Conservation (phyloP, 2,329 filamentous ascomycete species). For the Dactylellina leptospora region DNA sequence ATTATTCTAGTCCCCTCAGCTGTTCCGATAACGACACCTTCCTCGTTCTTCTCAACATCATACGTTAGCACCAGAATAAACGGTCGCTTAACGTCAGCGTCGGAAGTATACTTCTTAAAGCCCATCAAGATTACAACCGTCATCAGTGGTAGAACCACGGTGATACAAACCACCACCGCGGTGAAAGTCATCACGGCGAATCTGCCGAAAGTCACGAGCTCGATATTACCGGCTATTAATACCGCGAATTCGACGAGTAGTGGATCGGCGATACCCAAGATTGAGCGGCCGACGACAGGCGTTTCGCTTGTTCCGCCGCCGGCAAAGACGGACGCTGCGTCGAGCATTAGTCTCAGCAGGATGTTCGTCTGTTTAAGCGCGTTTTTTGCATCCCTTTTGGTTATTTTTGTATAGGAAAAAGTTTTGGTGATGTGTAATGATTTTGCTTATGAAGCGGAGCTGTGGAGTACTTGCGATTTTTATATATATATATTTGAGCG, state of each 20-base stretch:
- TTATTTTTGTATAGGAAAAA: conserved; percentile 35
- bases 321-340: conserved; percentile 17
- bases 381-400: conserved; percentile 28
- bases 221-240: neutral
- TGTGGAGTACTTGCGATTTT: conserved; percentile 6
- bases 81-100: conserved; percentile 26
- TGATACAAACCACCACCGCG: conserved; percentile 33
- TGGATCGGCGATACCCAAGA: neutral
- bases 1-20: conserved; percentile 26
- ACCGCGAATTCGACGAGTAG: conserved; percentile 23
- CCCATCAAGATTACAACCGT: conserved; percentile 41
- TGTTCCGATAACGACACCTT: conserved; percentile 39
- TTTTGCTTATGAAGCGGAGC: conserved; percentile 6
- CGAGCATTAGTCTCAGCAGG: conserved; percentile 37
- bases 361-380: conserved; percentile 32
- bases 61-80: conserved; percentile 33
- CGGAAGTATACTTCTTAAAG: conserved; percentile 41
- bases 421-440: neutral
- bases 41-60: conserved; percentile 30
- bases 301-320: conserved; percentile 14
- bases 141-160: conserved; percentile 33
- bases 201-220: conserved; percentile 8
- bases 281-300: conserved; percentile 15
- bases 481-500: neutral
- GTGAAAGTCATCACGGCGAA: conserved; percentile 1